phyloP scores from a whole-genome alignment of 2,329 filamentous ascomycete species.

The Aureobasidium sp. region DNA sequence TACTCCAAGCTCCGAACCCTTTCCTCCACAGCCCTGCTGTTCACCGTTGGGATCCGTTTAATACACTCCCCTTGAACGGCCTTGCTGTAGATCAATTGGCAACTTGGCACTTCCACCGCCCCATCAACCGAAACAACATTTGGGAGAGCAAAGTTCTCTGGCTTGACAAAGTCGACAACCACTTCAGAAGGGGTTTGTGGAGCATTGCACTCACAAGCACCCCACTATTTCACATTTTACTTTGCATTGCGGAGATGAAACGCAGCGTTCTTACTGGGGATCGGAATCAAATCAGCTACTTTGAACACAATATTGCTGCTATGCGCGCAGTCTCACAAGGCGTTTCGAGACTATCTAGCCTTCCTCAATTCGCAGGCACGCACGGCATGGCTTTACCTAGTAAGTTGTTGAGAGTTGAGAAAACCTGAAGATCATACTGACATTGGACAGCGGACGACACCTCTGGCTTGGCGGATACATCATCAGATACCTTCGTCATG shows the following conservation, averaged over 20 bases:
- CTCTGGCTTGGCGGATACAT: background rate
- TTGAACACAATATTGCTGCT: constrained; percentile 9
- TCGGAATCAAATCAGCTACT: constrained; percentile 9
- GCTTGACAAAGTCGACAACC: constrained; percentile 8
- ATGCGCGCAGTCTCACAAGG: constrained; percentile 9
- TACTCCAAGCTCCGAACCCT: background rate
- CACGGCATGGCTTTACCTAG: background rate
- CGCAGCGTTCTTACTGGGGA: constrained; percentile 5
- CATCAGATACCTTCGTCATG: constrained; percentile 7
- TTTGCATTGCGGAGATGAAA: constrained; percentile 10
- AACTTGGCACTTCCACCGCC: constrained; percentile 7
- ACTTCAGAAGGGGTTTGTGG: constrained; percentile 3
- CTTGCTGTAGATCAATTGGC: constrained; percentile 3
- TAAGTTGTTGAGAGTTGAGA: background rate
- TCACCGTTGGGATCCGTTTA: constrained; percentile 11
- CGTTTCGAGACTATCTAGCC: background rate
- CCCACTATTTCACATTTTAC: constrained; percentile 1
- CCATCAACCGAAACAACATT: constrained; percentile 6
- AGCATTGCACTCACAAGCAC: constrained; percentile 7
- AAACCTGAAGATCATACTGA: background rate
- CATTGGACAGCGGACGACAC: background rate
- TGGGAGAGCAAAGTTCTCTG: constrained; percentile 11
- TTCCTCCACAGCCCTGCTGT: background rate
- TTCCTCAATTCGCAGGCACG: background rate
- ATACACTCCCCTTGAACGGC: constrained; percentile 6